Evolutionary conservation across 345 rosid species (phyloP), one percentile per base, ranked within the genome.

Genomic region (Cardiospermum halicacabum): DNA sequence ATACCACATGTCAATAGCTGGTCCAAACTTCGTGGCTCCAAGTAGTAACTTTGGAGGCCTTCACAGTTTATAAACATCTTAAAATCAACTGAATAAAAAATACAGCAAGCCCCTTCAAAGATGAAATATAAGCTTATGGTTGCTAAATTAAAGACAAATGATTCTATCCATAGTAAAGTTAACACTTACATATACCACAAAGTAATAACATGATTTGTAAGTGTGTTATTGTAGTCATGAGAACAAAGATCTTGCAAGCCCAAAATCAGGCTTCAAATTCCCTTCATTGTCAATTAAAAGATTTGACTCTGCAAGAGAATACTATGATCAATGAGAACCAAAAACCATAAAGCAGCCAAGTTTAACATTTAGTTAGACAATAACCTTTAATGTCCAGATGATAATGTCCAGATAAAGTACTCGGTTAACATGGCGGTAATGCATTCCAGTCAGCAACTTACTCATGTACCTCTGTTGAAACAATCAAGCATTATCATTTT

Each of bases 1-100:
- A 10, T 97, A 91, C 97, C 97, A 91, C 91, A 91, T 91, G 69
- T 91, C 97, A 74, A 91, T 92, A 60, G 97, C 95, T 53, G 97
- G 97, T 48, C 96, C 95, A 58, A 91, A 94, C 74, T 85, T 89
- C 19, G 97, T 94, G 66, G 97, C 85, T 69, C 99, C 99, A 72
- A 91, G 97, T 49, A 94, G 86, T 77, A 94, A 82, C 63, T 94
- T 97, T 3, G 97, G 99, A 22, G 99, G 97, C 75, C 97, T 94
- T 77, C 24, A 42, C 56, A 64, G 62, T n/a, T 54, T 30, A n/a
- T n/a, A 54, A 7, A 27, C 18, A 19, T 26, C 11, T 65, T 40
- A 37, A 12, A 27, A 39, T 53, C 50, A 64, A 53, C 34, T 51
- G 53, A 37, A 39, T n/a, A 51, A 11, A 65, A 54, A 26, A 8